phyloP scores from a whole-genome alignment of 2,329 filamentous ascomycete genomes.

The Falciphora oryzae region DNA sequence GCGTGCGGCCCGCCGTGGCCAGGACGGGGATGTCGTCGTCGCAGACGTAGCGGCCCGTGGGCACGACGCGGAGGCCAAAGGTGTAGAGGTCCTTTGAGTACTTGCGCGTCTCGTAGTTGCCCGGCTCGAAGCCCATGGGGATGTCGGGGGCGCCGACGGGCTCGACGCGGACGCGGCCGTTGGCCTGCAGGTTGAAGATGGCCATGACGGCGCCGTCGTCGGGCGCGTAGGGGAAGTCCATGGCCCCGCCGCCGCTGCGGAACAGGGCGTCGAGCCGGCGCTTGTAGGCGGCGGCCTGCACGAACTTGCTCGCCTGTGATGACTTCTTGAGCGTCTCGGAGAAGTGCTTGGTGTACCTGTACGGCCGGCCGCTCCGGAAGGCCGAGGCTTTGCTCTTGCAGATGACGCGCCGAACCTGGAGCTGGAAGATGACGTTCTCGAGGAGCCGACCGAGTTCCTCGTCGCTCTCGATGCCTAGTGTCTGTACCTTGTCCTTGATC shows the following conservation, averaged over 20 bases:
- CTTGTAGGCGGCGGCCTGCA: conserved; percentile 56
- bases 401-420: conserved; percentile 48
- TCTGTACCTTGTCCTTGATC: conserved; percentile 46
- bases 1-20: background rate
- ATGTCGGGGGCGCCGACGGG: conserved; percentile 53
- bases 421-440: conserved; percentile 39
- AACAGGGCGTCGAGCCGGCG: conserved; percentile 52
- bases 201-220: conserved; percentile 63
- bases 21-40: conserved; percentile 16
- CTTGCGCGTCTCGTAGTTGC: conserved; percentile 64
- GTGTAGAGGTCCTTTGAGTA: conserved; percentile 61
- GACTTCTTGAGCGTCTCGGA: conserved; percentile 50
- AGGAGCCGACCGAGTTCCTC: conserved; percentile 36
- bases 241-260: conserved; percentile 22
- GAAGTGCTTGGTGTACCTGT: conserved; percentile 56
- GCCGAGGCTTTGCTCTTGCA: conserved; percentile 54
- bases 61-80: conserved; percentile 55
- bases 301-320: conserved; percentile 47
- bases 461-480: conserved; percentile 33
- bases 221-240: conserved; percentile 15
- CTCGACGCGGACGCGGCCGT: conserved; percentile 48
- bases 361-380: conserved; percentile 53
- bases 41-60: conserved; percentile 53
- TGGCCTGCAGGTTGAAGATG: conserved; percentile 57
- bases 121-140: conserved; percentile 64